phyloP scores from a whole-genome alignment of 306 rosid genomes.

The Quercus glauca region DNA sequence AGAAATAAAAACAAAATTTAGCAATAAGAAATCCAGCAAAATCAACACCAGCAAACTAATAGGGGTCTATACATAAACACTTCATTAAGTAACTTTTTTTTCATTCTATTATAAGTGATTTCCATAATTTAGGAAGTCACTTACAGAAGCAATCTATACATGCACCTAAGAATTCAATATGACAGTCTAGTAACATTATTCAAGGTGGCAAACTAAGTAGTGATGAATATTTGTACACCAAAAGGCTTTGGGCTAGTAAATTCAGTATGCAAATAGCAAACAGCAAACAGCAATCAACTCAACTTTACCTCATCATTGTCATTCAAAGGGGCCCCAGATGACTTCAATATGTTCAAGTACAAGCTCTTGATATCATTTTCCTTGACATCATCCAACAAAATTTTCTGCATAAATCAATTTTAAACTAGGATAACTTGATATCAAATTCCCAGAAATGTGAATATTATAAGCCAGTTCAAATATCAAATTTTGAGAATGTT shows the following conservation, averaged over 20 bases:
- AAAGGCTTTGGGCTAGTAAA: background rate
- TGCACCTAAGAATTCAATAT: background rate
- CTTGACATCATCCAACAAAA: conserved; percentile 31
- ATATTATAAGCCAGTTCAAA: background rate
- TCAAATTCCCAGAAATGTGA: background rate
- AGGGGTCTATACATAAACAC: background rate
- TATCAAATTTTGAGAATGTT: background rate
- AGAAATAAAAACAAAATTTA: conserved; percentile 4
- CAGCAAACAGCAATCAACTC: background rate
- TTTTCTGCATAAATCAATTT: conserved; percentile 46
- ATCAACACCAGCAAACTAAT: background rate
- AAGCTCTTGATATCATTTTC: conserved; percentile 53
- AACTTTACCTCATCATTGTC: conserved; percentile 47
- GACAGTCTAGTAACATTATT: background rate
- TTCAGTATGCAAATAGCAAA: background rate
- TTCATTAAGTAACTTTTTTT: background rate
- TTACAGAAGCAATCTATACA: background rate
- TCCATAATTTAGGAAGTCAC: background rate
- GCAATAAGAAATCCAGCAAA: background rate
- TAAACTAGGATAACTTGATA: conserved; percentile 9
- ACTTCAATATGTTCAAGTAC: conserved; percentile 36
- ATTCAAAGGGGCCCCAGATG: conserved; percentile 30
- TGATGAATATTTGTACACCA: background rate
- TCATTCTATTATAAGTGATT: background rate
- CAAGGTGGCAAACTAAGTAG: no score